These are phyloP conservation scores for Torulaspora microellipsoides DNA, from an alignment of 805 yeast species.

Conservation along the genomic window DNA sequence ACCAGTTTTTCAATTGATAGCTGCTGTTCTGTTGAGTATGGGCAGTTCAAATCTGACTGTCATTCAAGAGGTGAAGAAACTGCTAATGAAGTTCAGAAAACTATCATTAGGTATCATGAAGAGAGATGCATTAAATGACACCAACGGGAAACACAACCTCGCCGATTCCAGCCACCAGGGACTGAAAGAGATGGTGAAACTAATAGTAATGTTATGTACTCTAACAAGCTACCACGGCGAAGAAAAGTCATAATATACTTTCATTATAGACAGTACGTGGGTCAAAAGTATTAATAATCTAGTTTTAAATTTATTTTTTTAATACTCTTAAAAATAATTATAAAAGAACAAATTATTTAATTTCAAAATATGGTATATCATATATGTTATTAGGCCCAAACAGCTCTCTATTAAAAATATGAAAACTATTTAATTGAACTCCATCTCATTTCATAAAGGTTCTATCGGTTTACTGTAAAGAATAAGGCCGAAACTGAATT, in stretches of 20 bases:
- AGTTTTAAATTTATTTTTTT: too few species aligned
- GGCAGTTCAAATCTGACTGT: slow-evolving; percentile 70
- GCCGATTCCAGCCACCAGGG: slow-evolving; percentile 34
- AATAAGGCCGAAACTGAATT: too few species aligned
- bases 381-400: too few species aligned
- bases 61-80: slow-evolving; percentile 45
- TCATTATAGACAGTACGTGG: neutral
- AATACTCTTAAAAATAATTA: too few species aligned
- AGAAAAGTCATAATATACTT: slow-evolving; percentile 8
- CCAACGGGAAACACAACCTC: slow-evolving; percentile 25
- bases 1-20: slow-evolving; percentile 68
- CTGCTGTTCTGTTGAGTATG: slow-evolving; percentile 64
- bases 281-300: too few species aligned
- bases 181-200: slow-evolving; percentile 49
- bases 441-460: too few species aligned
- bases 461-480: too few species aligned
- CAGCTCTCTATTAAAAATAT: too few species aligned
- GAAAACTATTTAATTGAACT: too few species aligned
- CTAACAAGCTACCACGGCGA: slow-evolving; percentile 43
- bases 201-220: slow-evolving; percentile 51
- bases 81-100: slow-evolving; percentile 50
- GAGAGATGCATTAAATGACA: slow-evolving; percentile 43
- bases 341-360: too few species aligned
- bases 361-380: too few species aligned
- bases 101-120: slow-evolving; percentile 60